Conservation (phyloP, 257 asterid genomes). For the Solanum paucissectum region DNA sequence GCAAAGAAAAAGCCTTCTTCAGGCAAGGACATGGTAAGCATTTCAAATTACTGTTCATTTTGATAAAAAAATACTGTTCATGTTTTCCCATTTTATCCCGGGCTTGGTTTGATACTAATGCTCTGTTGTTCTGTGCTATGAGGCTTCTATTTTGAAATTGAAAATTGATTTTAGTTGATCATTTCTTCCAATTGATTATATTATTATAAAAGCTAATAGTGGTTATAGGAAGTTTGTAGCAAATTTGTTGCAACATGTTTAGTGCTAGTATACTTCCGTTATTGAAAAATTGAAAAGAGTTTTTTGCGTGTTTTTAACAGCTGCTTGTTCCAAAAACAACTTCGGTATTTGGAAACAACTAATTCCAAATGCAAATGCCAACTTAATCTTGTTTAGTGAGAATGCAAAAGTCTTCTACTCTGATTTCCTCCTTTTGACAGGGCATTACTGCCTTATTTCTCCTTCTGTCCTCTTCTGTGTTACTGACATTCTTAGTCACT, state of each 20-base stretch:
- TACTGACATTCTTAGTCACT: neutral
- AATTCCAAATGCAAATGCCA: neutral
- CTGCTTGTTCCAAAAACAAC: neutral
- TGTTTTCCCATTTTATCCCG: neutral
- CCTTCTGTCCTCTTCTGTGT: neutral
- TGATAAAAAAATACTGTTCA: neutral
- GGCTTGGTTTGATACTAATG: neutral
- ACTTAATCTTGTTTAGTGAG: neutral
- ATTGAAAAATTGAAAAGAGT: neutral
- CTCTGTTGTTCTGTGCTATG: neutral
- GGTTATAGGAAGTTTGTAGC: neutral
- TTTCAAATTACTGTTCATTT: neutral
- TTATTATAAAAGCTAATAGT: neutral
- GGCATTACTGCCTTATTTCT: neutral
- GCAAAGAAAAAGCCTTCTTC: conserved; percentile 59
- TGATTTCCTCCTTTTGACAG: neutral
- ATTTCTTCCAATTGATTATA: neutral
- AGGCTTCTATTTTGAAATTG: neutral
- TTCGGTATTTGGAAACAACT: neutral
- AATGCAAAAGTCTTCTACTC: neutral
- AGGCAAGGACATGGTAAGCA: conserved; percentile 46
- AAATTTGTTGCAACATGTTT: neutral
- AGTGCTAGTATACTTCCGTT: neutral
- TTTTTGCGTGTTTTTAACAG: neutral
- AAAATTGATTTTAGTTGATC: neutral